Evolutionary conservation across 768 basidiomycete species (phyloP).

Genomic region (Brasilioporus rufonigricans): DNA sequence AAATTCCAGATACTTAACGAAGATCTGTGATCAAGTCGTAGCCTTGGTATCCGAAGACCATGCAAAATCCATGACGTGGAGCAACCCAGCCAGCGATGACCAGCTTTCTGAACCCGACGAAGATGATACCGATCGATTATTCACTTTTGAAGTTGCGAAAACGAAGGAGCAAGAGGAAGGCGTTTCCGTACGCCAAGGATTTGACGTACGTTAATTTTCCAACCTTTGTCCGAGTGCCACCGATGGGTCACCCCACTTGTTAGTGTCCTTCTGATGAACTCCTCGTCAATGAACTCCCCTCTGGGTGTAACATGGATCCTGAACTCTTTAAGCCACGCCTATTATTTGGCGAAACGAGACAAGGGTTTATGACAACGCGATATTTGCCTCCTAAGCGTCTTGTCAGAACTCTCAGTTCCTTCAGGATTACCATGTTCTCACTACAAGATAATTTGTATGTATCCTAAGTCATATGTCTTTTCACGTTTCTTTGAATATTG

Average conservation of each 20-base stretch:
- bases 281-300: slow-evolving; percentile 12
- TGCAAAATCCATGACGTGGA: slow-evolving; percentile 44
- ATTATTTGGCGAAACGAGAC: slow-evolving; percentile 40
- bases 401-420: slow-evolving; percentile 1
- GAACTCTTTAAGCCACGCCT: slow-evolving; percentile 31
- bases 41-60: slow-evolving; percentile 50
- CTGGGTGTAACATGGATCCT: slow-evolving; percentile 22
- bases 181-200: slow-evolving; percentile 43
- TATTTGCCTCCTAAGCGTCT: slow-evolving; percentile 25
- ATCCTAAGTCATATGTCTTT: not conserved
- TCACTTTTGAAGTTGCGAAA: slow-evolving; percentile 55
- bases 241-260: not conserved
- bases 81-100: slow-evolving; percentile 28
- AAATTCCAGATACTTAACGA: slow-evolving; percentile 50
- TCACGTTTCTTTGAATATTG: not conserved
- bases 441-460: slow-evolving; percentile 28
- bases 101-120: slow-evolving; percentile 27
- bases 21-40: slow-evolving; percentile 53
- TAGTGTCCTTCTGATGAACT: slow-evolving; percentile 23
- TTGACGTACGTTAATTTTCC: slow-evolving; percentile 34
- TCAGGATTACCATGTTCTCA: slow-evolving; percentile 10
- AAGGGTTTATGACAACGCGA: slow-evolving; percentile 37
- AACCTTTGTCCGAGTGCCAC: not conserved
- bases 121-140: slow-evolving; percentile 49
- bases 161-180: slow-evolving; percentile 57